phyloP scores from a whole-genome alignment of 1,284 basidiomycete genomes.

The Erythrobasidium hasegawianum region DNA sequence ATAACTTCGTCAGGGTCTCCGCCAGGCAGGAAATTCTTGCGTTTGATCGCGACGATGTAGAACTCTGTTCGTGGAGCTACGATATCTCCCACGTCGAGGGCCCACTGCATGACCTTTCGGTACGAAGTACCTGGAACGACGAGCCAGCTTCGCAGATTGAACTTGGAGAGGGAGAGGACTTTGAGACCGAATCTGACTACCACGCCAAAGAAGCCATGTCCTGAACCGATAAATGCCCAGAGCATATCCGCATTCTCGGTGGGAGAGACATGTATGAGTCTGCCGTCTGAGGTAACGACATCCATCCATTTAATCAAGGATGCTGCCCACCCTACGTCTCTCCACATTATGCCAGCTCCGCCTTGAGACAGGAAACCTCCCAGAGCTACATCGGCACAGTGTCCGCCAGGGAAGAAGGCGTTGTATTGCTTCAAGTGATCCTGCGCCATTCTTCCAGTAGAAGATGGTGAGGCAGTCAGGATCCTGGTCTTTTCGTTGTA shows the following conservation, averaged over 20 bases:
- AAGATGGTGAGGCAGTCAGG: not conserved
- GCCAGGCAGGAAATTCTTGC: conserved; percentile 4
- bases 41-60: conserved; percentile 1
- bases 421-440: not conserved
- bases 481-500: not conserved
- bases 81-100: not conserved
- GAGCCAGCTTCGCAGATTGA: conserved; percentile 1
- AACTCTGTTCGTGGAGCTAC: conserved; percentile 3
- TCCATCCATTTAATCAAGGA: conserved; percentile 45
- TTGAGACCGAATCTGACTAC: conserved; percentile 45
- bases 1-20: conserved; percentile 7
- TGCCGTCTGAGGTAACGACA: conserved; percentile 45
- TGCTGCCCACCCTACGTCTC: conserved; percentile 41
- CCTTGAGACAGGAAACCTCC: conserved; percentile 9
- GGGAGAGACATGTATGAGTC: conserved; percentile 41
- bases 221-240: conserved; percentile 45
- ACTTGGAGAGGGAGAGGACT: conserved; percentile 26
- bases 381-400: conserved; percentile 5
- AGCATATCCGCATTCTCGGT: conserved; percentile 40
- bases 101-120: not conserved
- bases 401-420: conserved; percentile 2
- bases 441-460: not conserved
- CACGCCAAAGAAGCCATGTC: conserved; percentile 45
- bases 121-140: not conserved
- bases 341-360: conserved; percentile 6